These are phyloP conservation scores for Termitomyces eurrhizus DNA, from an alignment of 768 basidiomycete genomes.

Conservation along the genomic window DNA sequence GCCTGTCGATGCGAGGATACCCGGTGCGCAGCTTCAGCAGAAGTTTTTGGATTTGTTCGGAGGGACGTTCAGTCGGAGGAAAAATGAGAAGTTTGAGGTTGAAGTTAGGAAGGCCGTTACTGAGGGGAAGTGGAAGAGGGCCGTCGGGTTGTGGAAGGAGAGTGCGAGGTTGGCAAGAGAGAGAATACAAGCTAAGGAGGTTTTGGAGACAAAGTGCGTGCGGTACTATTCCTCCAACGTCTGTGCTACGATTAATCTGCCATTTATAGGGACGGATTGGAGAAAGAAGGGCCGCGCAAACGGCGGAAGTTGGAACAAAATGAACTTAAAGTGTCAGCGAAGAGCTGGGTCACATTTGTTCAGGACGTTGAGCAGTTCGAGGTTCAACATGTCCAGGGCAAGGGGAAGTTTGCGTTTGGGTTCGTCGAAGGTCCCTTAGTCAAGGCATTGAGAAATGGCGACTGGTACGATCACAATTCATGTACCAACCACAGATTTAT, in stretches of 20 bases:
- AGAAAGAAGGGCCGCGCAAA: conserved; percentile 23
- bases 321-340: conserved; percentile 13
- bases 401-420: conserved; percentile 87
- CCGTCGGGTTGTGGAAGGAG: conserved; percentile 81
- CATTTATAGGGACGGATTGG: conserved; percentile 22
- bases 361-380: conserved; percentile 75
- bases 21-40: conserved; percentile 66
- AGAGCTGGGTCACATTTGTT: conserved; percentile 12
- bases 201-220: conserved; percentile 23
- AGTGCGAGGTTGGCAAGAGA: conserved; percentile 65
- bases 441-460: conserved; percentile 79
- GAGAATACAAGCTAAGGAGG: conserved; percentile 40
- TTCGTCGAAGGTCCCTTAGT: conserved; percentile 97
- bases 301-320: conserved; percentile 13
- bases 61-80: conserved; percentile 82
- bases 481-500: background rate
- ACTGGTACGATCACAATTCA: conserved; percentile 64
- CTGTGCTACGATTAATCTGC: background rate
- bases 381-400: conserved; percentile 80
- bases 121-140: conserved; percentile 83
- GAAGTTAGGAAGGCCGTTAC: conserved; percentile 77
- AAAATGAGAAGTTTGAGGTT: conserved; percentile 83
- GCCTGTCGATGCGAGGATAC: conserved; percentile 85
- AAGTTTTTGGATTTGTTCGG: conserved; percentile 80
- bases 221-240: background rate